Evolutionary conservation across 805 yeast genomes (phyloP).

Genomic region (Metschnikowia vanudenii): DNA sequence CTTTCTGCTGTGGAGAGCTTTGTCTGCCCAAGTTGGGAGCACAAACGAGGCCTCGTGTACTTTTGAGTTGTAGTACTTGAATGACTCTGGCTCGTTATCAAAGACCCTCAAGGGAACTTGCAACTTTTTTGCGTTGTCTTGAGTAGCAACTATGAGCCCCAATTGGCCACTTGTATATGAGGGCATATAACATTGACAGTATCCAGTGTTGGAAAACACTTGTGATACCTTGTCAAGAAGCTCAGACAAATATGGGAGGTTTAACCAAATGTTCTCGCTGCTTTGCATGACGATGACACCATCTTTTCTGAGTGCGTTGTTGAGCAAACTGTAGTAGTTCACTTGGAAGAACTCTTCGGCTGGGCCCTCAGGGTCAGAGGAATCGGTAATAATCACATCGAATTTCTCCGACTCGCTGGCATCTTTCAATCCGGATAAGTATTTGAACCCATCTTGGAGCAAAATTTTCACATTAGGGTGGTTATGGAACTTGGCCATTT

Average conservation of each 20-base stretch:
- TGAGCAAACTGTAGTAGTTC: constrained; percentile 67
- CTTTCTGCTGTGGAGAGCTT: constrained; percentile 21
- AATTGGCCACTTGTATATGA: constrained; percentile 87
- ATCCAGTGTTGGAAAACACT: constrained; percentile 61
- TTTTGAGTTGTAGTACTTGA: constrained; percentile 62
- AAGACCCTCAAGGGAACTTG: constrained; percentile 51
- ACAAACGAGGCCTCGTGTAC: constrained; percentile 75
- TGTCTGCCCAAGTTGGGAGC: constrained; percentile 76
- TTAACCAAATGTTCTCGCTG: constrained; percentile 73
- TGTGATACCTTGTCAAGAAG: constrained; percentile 48
- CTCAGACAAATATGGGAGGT: constrained; percentile 49
- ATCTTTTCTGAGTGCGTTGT: constrained; percentile 57
- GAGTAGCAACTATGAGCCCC: constrained; percentile 72
- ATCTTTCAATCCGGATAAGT: constrained; percentile 40
- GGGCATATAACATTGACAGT: constrained; percentile 81
- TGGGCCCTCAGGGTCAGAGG: constrained; percentile 95
- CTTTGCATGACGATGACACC: constrained; percentile 81
- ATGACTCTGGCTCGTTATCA: constrained; percentile 47
- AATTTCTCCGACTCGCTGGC: constrained; percentile 45
- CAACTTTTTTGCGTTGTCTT: constrained; percentile 47
- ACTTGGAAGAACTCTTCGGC: constrained; percentile 85
- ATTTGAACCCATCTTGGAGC: constrained; percentile 83
- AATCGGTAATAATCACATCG: constrained; percentile 87
- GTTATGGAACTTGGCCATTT: constrained; percentile 65
- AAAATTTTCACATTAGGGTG: constrained; percentile 66